phyloP scores from a whole-genome alignment of 2,329 filamentous ascomycete genomes.

The Phialophora tarda region DNA sequence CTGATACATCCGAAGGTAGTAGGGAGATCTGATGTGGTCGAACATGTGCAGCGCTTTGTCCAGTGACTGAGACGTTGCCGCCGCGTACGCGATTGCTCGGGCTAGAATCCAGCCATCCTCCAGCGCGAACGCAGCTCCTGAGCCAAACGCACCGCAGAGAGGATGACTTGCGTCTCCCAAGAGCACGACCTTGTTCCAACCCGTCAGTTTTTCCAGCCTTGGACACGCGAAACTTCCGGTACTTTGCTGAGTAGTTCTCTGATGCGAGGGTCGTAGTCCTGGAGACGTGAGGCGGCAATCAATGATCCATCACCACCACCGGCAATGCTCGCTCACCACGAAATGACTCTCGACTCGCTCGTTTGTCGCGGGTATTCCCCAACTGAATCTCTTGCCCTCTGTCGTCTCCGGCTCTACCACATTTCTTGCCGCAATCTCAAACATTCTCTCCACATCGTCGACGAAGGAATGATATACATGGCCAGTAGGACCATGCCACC shows the following conservation, averaged over 20 bases:
- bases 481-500: slow-evolving; percentile 53
- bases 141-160: slow-evolving; percentile 56
- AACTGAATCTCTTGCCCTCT: slow-evolving; percentile 34
- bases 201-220: slow-evolving; percentile 49
- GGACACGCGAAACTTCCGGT: slow-evolving; percentile 53
- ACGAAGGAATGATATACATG: slow-evolving; percentile 53
- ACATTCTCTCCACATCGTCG: slow-evolving; percentile 45
- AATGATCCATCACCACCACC: not conserved
- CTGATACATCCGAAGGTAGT: slow-evolving; percentile 50
- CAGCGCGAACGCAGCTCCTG: slow-evolving; percentile 54
- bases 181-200: slow-evolving; percentile 56
- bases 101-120: slow-evolving; percentile 56
- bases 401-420: slow-evolving; percentile 42
- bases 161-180: slow-evolving; percentile 64
- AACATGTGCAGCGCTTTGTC: slow-evolving; percentile 47
- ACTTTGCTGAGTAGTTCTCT: slow-evolving; percentile 49
- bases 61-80: slow-evolving; percentile 32
- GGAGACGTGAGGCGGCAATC: not conserved
- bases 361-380: slow-evolving; percentile 39
- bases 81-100: slow-evolving; percentile 43
- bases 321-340: slow-evolving; percentile 34
- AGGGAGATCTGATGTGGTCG: slow-evolving; percentile 49
- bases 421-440: slow-evolving; percentile 50
- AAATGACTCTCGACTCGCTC: slow-evolving; percentile 46
- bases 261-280: slow-evolving; percentile 53